Conservation (phyloP, 495 filamentous ascomycete species). For the Penicillium parvum region DNA sequence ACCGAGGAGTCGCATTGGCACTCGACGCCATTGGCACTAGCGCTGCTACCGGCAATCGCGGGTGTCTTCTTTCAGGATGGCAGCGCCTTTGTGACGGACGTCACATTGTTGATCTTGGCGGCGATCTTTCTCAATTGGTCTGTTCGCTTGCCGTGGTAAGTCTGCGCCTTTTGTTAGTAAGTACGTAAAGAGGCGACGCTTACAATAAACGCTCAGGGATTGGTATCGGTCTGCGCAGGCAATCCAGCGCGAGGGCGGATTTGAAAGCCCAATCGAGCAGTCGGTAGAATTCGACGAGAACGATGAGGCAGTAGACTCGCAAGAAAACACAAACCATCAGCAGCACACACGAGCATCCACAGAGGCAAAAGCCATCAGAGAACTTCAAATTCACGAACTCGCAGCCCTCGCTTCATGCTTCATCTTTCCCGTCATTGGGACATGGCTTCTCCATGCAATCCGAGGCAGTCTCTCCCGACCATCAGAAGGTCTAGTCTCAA, state of each 20-base stretch:
- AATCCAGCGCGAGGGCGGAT: slow-evolving; percentile 44
- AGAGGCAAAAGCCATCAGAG: slow-evolving; percentile 41
- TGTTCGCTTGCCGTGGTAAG: slow-evolving; percentile 81
- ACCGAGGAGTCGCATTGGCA: slow-evolving; percentile 65
- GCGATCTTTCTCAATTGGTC: slow-evolving; percentile 93
- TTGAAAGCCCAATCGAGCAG: slow-evolving; percentile 40
- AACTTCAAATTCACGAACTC: slow-evolving; percentile 71
- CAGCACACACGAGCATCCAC: slow-evolving; percentile 7
- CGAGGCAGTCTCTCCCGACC: slow-evolving; percentile 72
- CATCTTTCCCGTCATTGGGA: slow-evolving; percentile 67
- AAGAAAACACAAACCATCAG: not conserved
- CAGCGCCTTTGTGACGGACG: slow-evolving; percentile 73
- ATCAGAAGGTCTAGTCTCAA: slow-evolving; percentile 80
- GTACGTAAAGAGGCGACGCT: too few relatives aligned
- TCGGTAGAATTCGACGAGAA: slow-evolving; percentile 19
- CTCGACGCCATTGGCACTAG: slow-evolving; percentile 72
- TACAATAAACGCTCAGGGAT: too few relatives aligned
- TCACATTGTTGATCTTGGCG: slow-evolving; percentile 71
- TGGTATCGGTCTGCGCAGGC: slow-evolving; percentile 85
- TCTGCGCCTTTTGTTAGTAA: not conserved
- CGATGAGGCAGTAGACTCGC: slow-evolving; percentile 8
- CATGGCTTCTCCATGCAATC: slow-evolving; percentile 74
- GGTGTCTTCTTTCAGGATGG: slow-evolving; percentile 85
- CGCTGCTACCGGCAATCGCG: slow-evolving; percentile 76
- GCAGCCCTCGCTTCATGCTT: slow-evolving; percentile 75